Evolutionary conservation across 345 rosid species (phyloP).

Genomic region (Lepidium africanum): DNA sequence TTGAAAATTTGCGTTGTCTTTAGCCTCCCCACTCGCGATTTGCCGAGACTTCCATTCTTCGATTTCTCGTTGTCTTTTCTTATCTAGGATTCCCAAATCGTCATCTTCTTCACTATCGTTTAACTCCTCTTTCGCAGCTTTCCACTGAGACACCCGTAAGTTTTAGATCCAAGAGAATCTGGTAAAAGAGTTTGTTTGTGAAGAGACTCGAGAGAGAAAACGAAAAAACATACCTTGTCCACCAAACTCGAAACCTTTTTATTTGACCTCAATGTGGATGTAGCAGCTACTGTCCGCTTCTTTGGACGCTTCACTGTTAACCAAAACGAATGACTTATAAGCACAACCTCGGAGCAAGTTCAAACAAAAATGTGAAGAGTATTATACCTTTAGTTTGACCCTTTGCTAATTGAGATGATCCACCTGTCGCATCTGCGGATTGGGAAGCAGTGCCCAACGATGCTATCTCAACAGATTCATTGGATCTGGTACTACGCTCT

Average conservation of each 20-base stretch:
- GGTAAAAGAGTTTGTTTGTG: background rate
- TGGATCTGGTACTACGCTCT: conserved; percentile 25
- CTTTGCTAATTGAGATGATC: conserved; percentile 37
- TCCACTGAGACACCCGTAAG: conserved; percentile 53
- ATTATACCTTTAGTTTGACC: conserved; percentile 68
- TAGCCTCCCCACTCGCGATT: conserved; percentile 89
- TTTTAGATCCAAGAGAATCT: background rate
- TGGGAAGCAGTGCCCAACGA: conserved; percentile 32
- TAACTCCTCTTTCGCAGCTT: conserved; percentile 96
- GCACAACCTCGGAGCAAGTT: background rate
- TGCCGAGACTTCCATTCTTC: conserved; percentile 88
- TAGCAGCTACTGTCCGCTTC: conserved; percentile 60
- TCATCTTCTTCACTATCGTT: conserved; percentile 68
- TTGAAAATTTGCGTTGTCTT: conserved; percentile 94
- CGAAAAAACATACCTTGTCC: conserved; percentile 57
- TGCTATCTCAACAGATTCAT: conserved; percentile 25
- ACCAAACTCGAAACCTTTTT: conserved; percentile 93
- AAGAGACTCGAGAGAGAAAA: background rate
- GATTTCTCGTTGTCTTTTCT: conserved; percentile 72
- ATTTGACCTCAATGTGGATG: conserved; percentile 78
- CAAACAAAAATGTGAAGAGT: background rate
- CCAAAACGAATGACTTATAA: conserved; percentile 4
- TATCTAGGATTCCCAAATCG: conserved; percentile 56
- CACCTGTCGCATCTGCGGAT: conserved; percentile 24
- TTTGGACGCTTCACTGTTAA: conserved; percentile 56